Base-by-base conservation (phyloP, 306 rosid species). In the Gastrolobium villosum region DNA sequence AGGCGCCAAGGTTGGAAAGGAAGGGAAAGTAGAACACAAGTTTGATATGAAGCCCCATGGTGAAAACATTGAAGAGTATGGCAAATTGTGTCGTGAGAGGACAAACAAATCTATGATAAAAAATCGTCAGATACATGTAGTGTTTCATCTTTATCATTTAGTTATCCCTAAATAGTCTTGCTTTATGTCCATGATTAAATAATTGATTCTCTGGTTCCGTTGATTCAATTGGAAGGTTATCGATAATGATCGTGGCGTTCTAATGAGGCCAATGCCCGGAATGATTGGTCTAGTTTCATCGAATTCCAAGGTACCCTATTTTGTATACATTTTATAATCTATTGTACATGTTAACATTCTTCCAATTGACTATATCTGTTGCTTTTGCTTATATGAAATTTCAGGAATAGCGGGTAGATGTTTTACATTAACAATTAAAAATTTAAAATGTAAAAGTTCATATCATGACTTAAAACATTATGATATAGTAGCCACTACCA, bases 251-350 rank as follows among this genome's bases (percentile, higher is more conserved):
- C 90, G 96, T 11, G 99, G 99, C 75, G 86, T 87, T 39, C 93
- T 88, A 81, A 95, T 95, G 99, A 88, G 98, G 90, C 99, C 99
- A 62, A 91, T 95, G 97, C 99, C 98, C 30, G 98, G 98, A 78
- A 95, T 93, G 97, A 45, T 93, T 73, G 99, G 97, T 80, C 87
- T 95, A 82, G 75, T 88, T 80, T 87, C 98, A 53, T 82, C 97
- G 62, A 89, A 84, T 75, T 86, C 97, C 62, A 95, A 95, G 99
- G 99, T 95, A 89, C 55, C 62, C 5, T 34, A 54, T 75, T 62
- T 67, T 73, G 15, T 64, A 1, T 63, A 61, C 52, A 40, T 72
- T 44, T 4, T 56, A 37, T 54, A 6, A 28, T 31, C 74, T 59
- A 59, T 28, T 37, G 35, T 43, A 56, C 70, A 46, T 28, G 79